Base-by-base conservation (phyloP, 2,329 filamentous ascomycete species). In the Simplicillium sp. region DNA sequence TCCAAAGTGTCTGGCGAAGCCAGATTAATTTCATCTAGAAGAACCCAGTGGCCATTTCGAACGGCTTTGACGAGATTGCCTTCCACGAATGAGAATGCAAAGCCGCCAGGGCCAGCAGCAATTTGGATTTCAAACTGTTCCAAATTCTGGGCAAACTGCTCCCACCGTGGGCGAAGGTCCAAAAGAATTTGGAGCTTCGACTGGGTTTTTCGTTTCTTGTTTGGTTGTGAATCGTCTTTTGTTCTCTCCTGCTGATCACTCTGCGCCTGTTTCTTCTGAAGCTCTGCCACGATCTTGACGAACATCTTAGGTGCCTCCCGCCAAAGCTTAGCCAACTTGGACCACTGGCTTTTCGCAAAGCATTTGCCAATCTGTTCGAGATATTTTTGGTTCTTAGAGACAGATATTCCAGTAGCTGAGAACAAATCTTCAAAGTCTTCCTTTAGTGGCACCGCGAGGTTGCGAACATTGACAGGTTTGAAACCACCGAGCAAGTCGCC, bases 11-110 rank as follows among this genome's bases (percentile, higher is more conserved):
- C 94, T 1, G 92, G 82, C 0, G 90, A 90, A 6, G 92, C 92
- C 46, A 99, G 66, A 57, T 98, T 99, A 54, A 99, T 94, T 61
- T 99, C 92, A 56, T 99, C 92, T 18, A 97, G 73, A 14, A 99
- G 72, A 20, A 98, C 84, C 92, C 92, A 99, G 59, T 96, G 88
- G 7, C 92, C 92, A 54, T 96, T 95, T 33, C 90, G 77, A 17
- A 90, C 81, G n/a, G 94, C 92, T 62, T 94, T 94, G 43, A 98
- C 84, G 46, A 99, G 84, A 53, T 94, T 95, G 46, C 92, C 90
- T 61, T 98, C 92, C 1, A 97, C 77, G 55, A 98, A 98, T 1
- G 87, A 87, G 61, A 99, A 98, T 0, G 90, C 87, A 59, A 97
- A 94, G 2, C 72, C 75, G 51, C 87, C 75, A 31, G 80, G 77